These are phyloP conservation scores for Sindora glabra DNA, from an alignment of 306 rosid species.

Conservation along the genomic window DNA sequence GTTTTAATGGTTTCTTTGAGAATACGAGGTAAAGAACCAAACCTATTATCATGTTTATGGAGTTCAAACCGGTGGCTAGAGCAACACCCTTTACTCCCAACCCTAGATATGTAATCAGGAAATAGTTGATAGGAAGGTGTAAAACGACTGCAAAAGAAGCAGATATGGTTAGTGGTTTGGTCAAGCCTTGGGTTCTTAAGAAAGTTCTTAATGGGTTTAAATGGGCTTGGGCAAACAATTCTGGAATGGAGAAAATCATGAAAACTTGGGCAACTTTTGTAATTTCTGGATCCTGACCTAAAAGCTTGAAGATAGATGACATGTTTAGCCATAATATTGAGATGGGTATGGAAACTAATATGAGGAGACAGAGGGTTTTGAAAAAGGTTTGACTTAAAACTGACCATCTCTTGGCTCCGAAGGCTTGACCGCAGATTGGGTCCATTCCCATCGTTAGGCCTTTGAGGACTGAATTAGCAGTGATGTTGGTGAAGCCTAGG, in stretches of 20 bases:
- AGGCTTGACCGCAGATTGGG: slow-evolving; percentile 93
- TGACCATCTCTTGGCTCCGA: slow-evolving; percentile 65
- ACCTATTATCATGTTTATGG: slow-evolving; percentile 49
- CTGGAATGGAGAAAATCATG: slow-evolving; percentile 72
- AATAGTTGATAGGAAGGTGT: slow-evolving; percentile 55
- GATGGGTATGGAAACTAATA: slow-evolving; percentile 65
- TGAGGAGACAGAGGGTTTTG: slow-evolving; percentile 61
- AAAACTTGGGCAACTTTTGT: slow-evolving; percentile 64
- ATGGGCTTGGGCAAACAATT: slow-evolving; percentile 69
- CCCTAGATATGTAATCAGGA: slow-evolving; percentile 37
- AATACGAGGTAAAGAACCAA: slow-evolving; percentile 43
- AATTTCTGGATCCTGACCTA: slow-evolving; percentile 82
- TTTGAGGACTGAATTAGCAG: slow-evolving; percentile 62
- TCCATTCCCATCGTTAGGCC: slow-evolving; percentile 84
- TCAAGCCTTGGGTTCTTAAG: slow-evolving; percentile 71
- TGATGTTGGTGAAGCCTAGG: slow-evolving; percentile 73
- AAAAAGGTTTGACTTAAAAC: slow-evolving; percentile 61
- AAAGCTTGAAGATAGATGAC: slow-evolving; percentile 47
- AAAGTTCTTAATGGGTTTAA: slow-evolving; percentile 57
- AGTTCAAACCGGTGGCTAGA: slow-evolving; percentile 65
- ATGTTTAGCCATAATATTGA: slow-evolving; percentile 62
- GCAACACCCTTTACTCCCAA: slow-evolving; percentile 73
- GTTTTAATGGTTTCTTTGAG: slow-evolving; percentile 54
- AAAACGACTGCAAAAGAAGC: slow-evolving; percentile 53
- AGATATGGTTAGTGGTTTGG: slow-evolving; percentile 56